Evolutionary conservation across 2,329 filamentous ascomycete genomes (phyloP).

Genomic region (Coniochaeta prunicola): DNA sequence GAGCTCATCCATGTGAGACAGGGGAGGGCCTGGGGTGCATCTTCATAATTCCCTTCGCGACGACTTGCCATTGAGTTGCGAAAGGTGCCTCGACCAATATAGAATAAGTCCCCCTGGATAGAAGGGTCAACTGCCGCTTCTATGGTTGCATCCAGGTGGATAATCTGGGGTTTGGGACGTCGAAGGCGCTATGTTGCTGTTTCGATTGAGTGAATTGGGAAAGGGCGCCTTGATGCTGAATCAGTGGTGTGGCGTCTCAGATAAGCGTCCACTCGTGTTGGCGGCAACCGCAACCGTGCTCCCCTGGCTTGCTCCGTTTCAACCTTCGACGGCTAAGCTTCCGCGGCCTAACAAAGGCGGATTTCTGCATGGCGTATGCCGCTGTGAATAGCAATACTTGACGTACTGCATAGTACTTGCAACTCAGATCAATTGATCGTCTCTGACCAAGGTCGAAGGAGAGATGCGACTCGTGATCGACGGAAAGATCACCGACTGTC

Average conservation of each 20-base stretch:
- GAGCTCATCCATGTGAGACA: background rate
- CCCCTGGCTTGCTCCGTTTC: slow-evolving; percentile 1
- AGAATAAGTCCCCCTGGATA: background rate
- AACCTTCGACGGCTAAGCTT: background rate
- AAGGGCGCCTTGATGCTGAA: background rate
- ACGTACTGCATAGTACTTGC: background rate
- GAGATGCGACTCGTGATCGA: background rate
- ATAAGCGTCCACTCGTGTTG: slow-evolving; percentile 2
- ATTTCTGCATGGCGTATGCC: background rate
- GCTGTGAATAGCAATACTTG: background rate
- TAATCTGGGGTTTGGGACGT: background rate
- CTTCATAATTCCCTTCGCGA: background rate
- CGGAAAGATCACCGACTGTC: slow-evolving; percentile 2
- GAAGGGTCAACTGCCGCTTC: background rate
- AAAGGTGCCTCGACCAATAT: background rate
- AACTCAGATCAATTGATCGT: background rate
- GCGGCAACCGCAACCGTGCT: background rate
- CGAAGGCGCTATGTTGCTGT: background rate
- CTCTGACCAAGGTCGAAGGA: background rate
- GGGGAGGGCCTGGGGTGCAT: background rate
- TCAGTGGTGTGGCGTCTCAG: slow-evolving; percentile 8
- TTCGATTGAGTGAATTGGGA: background rate
- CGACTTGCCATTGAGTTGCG: background rate
- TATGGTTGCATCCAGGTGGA: background rate
- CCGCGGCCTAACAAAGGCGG: background rate